Base-by-base conservation (phyloP, 352 stramenopile species). In the Phytophthora boehmeriae region DNA sequence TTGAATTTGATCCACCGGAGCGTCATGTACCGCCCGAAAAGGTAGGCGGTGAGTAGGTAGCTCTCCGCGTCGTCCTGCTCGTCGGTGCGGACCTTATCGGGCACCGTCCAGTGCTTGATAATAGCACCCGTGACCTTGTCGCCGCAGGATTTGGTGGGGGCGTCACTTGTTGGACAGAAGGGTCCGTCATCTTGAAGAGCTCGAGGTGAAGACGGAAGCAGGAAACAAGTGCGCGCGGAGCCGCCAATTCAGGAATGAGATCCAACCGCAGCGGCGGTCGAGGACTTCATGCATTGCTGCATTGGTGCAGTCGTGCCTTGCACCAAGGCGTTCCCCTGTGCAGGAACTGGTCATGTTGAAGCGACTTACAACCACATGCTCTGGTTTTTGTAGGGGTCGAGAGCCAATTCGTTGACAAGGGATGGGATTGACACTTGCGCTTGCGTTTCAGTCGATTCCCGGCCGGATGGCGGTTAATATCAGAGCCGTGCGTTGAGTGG, bases 11-110 rank as follows among this genome's bases (percentile, higher is more conserved):
- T 42, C 47, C 50, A 71, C 14, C 59, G 52, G 9, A 75, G 19
- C 49, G 66, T 83, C 47, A 76, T 11, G 71, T 88, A 90, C 43
- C 70, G 78, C 51, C 83, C 80, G 49, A 73, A 72, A 11, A 75
- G 2, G 64, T 78, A 89, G 22, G 74, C 62, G 36, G 75, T 83
- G 20, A 89, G 30, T 20, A 89, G 66, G 52, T 80, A 81, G 20
- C 75, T 38, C 52, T 89, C 80, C 5, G 80, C 80, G 20, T 70
- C 78, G 30, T 88, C 75, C 34, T 90, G 76, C 42, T 82, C 71
- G 2, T 70, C 49, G n/a, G 73, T 72, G 36, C 78, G 78, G 44
- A 70, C 48, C 54, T 81, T 84, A 20, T 69, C 63, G 19, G 73
- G 64, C 25, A 86, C 75, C 1, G 80, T 88, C 78, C 78, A 88